Evolutionary conservation across 257 asterid genomes (phyloP), one percentile per base, ranked within the genome.

Genomic region (Fraxinus excelsior): DNA sequence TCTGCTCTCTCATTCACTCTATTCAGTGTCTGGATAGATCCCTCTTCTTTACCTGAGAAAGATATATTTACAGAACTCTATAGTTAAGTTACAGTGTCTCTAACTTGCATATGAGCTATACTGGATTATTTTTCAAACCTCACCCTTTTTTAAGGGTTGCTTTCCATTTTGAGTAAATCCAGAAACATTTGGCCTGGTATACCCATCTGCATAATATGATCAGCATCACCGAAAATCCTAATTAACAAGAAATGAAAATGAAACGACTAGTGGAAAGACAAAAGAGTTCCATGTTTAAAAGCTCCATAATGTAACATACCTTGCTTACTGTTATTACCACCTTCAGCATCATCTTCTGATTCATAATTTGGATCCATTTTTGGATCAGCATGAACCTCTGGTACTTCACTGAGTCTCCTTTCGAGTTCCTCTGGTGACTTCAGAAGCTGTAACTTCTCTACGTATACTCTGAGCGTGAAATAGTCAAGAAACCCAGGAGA

Each of bases 381-480:
- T 62, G 92, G 94, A 86, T 91, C 99, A 79, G 91, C 84, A 70
- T 91, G 97, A 79, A 96, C 87, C 79, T 84, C 88, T 66, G 97
- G 97, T 81, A 88, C 84, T 86, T 87, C 89, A 66, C 86, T 69
- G 42, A 88, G 84, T 80, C 96, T 86, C 70, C 94, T 88, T 60
- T 76, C 91, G 73, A 90, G 91, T 82, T 93, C 97, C 86, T 89
- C 91, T 0, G 98, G 95, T 60, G 88, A 90, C 84, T 87, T 89
- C 67, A 96, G 85, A 53, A 83, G 87, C 84, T 91, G 88, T 62
- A 91, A 74, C 78, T 85, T 89, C 75, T 82, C 85, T 67, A 85
- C 85, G 76, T 82, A 86, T 80, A 87, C 94, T 89, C 96, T 89
- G 78, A 90, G 96, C 88, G 97, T 96, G 87, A 60, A 82, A 67